Evolutionary conservation across 352 stramenopile genomes (phyloP).

Genomic region (Phytophthora meadii): DNA sequence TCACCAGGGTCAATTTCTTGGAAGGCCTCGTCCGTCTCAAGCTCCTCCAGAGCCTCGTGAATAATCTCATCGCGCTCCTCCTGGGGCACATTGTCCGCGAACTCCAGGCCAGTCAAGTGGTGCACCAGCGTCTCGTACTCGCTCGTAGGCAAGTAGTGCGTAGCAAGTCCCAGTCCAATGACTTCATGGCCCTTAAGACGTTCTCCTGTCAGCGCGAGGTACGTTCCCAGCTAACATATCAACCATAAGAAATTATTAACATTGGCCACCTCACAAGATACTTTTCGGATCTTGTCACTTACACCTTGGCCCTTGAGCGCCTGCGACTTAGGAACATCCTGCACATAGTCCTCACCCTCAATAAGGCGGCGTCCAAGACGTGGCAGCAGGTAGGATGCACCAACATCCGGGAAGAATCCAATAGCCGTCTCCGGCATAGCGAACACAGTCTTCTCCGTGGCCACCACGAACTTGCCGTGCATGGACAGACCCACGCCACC

Average conservation of each 20-base stretch:
- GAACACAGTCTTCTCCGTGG: conserved; percentile 97
- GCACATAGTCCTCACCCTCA: conserved; percentile 75
- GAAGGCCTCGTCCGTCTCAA: conserved; percentile 87
- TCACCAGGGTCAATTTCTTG: conserved; percentile 74
- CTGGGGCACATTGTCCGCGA: conserved; percentile 71
- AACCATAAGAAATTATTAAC: conserved; percentile 21
- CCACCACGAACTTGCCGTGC: conserved; percentile 96
- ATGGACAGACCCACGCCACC: conserved; percentile 97
- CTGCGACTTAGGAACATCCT: conserved; percentile 74
- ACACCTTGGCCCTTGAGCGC: conserved; percentile 79
- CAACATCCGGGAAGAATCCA: conserved; percentile 98
- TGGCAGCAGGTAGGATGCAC: conserved; percentile 93
- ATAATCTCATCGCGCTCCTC: conserved; percentile 89
- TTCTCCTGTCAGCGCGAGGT: conserved; percentile 95
- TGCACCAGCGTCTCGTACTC: conserved; percentile 90
- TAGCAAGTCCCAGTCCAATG: conserved; percentile 95
- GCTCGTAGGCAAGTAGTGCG: conserved; percentile 94
- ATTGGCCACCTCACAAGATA: background rate
- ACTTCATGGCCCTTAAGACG: conserved; percentile 91
- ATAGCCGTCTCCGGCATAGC: conserved; percentile 99
- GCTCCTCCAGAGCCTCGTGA: conserved; percentile 74
- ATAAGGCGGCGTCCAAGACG: conserved; percentile 75
- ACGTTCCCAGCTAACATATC: conserved; percentile 84
- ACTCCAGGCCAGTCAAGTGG: conserved; percentile 86
- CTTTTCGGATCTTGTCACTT: conserved; percentile 17